A percentile compares a stretch with the other conserved stretches of the same genome.
Evolutionary conservation across 225 moss, liverwort and hornwort species (phyloP).

Genomic region (Lunularia cruciata): DNA sequence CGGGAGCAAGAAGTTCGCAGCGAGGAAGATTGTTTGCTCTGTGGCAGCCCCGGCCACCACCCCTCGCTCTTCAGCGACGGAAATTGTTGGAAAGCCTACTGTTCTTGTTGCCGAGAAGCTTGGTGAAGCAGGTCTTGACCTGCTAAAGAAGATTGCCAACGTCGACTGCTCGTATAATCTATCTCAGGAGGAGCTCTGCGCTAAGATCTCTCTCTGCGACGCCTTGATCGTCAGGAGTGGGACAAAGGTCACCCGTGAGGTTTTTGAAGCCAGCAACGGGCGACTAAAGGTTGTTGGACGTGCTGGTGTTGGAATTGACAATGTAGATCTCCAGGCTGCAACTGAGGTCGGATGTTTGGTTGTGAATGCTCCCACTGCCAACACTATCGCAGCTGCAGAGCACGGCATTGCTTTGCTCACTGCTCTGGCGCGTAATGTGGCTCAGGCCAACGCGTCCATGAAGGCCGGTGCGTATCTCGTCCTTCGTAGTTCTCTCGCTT

Average conservation of each 20-base stretch:
- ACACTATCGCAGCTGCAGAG: constrained; percentile 95
- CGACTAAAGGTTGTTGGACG: constrained; percentile 89
- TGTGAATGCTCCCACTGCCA: constrained; percentile 95
- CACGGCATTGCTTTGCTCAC: constrained; percentile 91
- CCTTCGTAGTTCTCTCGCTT: constrained; percentile 21
- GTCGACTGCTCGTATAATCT: constrained; percentile 91
- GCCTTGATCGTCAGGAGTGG: constrained; percentile 95
- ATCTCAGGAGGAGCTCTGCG: constrained; percentile 79
- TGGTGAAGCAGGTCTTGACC: constrained; percentile 73
- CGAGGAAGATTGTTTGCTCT: constrained; percentile 26
- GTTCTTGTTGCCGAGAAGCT: constrained; percentile 94
- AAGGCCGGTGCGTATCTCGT: constrained; percentile 48
- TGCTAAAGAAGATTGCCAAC: constrained; percentile 71
- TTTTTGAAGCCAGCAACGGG: constrained; percentile 90
- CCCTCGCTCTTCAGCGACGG: constrained; percentile 42
- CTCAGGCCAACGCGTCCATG: constrained; percentile 70
- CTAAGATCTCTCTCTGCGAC: constrained; percentile 79
- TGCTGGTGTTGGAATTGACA: constrained; percentile 99
- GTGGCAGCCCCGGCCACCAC: constrained; percentile 44
- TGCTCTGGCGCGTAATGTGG: constrained; percentile 80
- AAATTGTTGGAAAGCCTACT: constrained; percentile 54
- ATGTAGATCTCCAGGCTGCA: constrained; percentile 92
- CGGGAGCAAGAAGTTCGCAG: not conserved
- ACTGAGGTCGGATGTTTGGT: constrained; percentile 94
- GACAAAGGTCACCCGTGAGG: constrained; percentile 90